Percentiles rank a stretch among this genome's conserved stretches.
Evolutionary conservation across 441 rosid genomes (phyloP).

Genomic region (Hypseocharis bilobata): DNA sequence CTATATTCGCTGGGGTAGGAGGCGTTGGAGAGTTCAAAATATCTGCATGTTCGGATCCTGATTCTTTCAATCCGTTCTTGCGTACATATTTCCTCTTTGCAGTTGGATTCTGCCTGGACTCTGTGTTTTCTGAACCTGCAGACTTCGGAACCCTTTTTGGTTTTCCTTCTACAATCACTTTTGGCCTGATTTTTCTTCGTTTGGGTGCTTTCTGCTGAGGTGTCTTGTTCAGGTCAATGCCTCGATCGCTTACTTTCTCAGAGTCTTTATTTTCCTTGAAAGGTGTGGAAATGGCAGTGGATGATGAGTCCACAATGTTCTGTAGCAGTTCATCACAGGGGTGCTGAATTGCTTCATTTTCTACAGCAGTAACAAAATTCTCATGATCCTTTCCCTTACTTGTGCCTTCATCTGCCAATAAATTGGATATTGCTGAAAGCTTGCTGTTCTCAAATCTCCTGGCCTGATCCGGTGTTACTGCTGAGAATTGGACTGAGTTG

Average conservation of each 20-base stretch:
- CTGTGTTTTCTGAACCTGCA: slow-evolving; percentile 27
- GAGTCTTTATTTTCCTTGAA: slow-evolving; percentile 30
- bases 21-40: not conserved
- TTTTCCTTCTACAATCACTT: slow-evolving; percentile 62
- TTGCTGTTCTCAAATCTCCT: slow-evolving; percentile 22
- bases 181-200: slow-evolving; percentile 78
- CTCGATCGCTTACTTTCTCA: slow-evolving; percentile 23
- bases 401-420: slow-evolving; percentile 15
- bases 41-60: slow-evolving; percentile 7
- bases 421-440: slow-evolving; percentile 11
- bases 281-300: slow-evolving; percentile 33
- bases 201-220: slow-evolving; percentile 61
- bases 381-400: slow-evolving; percentile 29
- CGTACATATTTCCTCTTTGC: slow-evolving; percentile 23
- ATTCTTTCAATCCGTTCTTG: slow-evolving; percentile 17
- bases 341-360: slow-evolving; percentile 22
- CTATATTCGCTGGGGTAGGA: slow-evolving; percentile 11
- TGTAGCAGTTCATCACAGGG: slow-evolving; percentile 27
- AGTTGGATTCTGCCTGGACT: slow-evolving; percentile 14
- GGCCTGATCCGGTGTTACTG: slow-evolving; percentile 29
- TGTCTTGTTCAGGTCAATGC: slow-evolving; percentile 43
- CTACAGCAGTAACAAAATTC: slow-evolving; percentile 17
- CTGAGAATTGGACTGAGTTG: slow-evolving; percentile 30
- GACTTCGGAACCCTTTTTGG: slow-evolving; percentile 43
- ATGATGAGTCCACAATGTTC: slow-evolving; percentile 36